Evolutionary conservation across 345 rosid genomes (phyloP), one percentile per base, ranked within the genome.

Genomic region (Alliaria petiolata): DNA sequence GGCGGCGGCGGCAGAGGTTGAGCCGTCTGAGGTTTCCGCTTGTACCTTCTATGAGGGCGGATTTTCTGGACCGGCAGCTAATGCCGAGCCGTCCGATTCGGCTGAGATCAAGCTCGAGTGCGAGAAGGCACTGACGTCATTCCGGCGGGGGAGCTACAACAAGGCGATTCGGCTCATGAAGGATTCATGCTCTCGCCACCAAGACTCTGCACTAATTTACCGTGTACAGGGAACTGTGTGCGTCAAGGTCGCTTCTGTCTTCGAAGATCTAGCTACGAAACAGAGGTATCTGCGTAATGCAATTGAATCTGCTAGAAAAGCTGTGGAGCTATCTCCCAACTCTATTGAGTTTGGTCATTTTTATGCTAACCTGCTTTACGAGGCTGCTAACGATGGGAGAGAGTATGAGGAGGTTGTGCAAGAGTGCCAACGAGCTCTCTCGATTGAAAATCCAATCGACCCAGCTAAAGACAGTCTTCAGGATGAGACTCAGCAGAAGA

Each of bases 391-490:
- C 15, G 93, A 95, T 3, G 86, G 46, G 7, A 88, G 80, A 39
- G 98, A 91, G 80, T 89, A 83, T 7, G 98, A 89, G 45, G 97
- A 91, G 76, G 98, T 89, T 62, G 71, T 85, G 62, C 83, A 76
- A 45, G 99, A 86, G 87, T 95, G 98, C 42, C 89, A 87, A 16
- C 83, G 98, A 9, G 97, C 98, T 6, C 78, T 95, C 69, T 81
- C 87, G 19, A 84, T 95, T 7, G 84, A 83, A 69, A 80, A 75
- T 59, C 97, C 99, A 0, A 66, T 89, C 28, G 98, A 95, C 87
- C 99, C 98, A 34, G 99, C 90, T 4, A 89, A 81, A 72, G 97
- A 92, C 77, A 87, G 87, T 77, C 80, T 95, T 51, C 97, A 87
- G 75, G 92, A 85, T 20, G 98, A 89, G 93, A 82, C 82, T 56